Conservation (phyloP, 257 asterid species). For the Gentiana straminea region DNA sequence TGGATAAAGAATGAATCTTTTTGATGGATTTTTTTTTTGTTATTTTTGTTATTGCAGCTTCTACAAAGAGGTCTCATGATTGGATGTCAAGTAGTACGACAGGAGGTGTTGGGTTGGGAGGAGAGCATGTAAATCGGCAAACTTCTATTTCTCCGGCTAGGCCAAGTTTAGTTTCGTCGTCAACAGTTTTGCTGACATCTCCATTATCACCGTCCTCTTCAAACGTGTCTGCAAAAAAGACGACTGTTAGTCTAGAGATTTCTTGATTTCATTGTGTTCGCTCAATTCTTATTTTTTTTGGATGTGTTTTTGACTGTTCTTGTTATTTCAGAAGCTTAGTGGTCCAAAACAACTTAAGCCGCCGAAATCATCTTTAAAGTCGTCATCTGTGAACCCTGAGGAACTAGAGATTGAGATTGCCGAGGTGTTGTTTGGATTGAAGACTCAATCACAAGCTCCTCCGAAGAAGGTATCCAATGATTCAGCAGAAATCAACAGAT, state of each 20-base stretch:
- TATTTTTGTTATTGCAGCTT: constrained; percentile 26
- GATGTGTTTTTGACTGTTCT: not conserved
- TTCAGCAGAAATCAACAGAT: constrained; percentile 55
- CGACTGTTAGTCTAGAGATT: constrained; percentile 49
- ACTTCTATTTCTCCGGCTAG: constrained; percentile 59
- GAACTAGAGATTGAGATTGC: constrained; percentile 95
- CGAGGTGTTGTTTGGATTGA: constrained; percentile 77
- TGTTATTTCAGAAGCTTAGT: constrained; percentile 41
- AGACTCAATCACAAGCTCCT: constrained; percentile 69
- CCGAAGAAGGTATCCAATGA: constrained; percentile 41
- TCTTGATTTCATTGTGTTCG: not conserved
- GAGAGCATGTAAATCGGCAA: constrained; percentile 42
- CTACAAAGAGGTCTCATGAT: constrained; percentile 83
- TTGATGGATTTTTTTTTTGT: constrained; percentile 2
- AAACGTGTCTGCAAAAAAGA: constrained; percentile 55
- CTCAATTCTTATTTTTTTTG: not conserved
- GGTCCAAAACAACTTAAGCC: constrained; percentile 71
- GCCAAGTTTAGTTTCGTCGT: constrained; percentile 24
- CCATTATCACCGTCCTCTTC: constrained; percentile 83
- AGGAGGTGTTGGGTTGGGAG: constrained; percentile 36
- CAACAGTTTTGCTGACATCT: constrained; percentile 41
- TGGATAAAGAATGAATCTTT: constrained; percentile 1
- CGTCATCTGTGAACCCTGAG: constrained; percentile 65
- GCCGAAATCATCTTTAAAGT: constrained; percentile 53
- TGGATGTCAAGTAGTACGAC: constrained; percentile 54